Evolutionary conservation across 169 alveolate genomes (phyloP).

Genomic region (Plasmodium gallinaceum): DNA sequence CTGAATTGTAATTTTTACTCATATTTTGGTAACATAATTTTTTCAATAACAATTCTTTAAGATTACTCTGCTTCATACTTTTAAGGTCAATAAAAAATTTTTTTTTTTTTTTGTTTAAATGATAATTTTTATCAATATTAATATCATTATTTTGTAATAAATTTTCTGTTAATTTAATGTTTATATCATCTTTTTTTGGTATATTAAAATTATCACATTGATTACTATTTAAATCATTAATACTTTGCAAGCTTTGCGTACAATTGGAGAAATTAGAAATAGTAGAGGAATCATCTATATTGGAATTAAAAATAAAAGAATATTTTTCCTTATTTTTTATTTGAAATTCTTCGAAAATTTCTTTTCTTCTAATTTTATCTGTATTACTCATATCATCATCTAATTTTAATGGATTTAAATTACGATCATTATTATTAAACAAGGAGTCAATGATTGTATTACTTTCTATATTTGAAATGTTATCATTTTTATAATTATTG

Average conservation of each 20-base stretch:
- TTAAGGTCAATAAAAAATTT: constrained; percentile 1
- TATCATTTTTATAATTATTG: background rate
- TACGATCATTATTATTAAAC: background rate
- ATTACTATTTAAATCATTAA: background rate
- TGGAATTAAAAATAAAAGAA: constrained; percentile 30
- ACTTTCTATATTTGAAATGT: background rate
- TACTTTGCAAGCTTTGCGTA: background rate
- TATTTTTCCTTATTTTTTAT: constrained; percentile 39
- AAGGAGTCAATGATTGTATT: background rate
- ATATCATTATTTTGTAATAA: background rate
- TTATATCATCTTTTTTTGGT: background rate
- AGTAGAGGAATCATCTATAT: constrained; percentile 14
- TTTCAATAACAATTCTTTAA: constrained; percentile 29
- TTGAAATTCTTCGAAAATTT: constrained; percentile 58
- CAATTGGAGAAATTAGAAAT: background rate
- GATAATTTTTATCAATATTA: background rate
- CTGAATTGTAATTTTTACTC: background rate
- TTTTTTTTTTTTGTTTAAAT: background rate
- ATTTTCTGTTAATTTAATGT: background rate
- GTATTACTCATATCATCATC: constrained; percentile 1
- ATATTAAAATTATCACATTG: background rate
- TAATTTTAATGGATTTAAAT: background rate
- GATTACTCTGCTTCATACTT: constrained; percentile 23
- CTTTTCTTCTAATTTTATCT: constrained; percentile 1
- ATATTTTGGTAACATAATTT: constrained; percentile 8